Evolutionary conservation across 1,139 yeast genomes (phyloP), one percentile per base, ranked within the genome.

Genomic region (Suhomyces coccinellae): DNA sequence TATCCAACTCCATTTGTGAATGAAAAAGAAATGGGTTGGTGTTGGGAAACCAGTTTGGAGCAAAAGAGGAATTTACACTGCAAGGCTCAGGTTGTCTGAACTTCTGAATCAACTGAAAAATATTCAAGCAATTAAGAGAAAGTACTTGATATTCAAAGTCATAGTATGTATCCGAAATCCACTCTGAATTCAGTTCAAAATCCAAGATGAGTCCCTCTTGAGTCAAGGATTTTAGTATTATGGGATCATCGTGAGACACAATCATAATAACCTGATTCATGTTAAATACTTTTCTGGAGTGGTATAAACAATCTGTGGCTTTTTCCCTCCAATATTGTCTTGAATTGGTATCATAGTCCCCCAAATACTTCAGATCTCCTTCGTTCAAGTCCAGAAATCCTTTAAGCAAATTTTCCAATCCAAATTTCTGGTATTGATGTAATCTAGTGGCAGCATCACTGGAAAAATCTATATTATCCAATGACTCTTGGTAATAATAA

Each of bases 391-490:
- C 63, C 1, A 45, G 36, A 4, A 61, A 52, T 0, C 77, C 77
- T 48, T 67, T 69, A 33, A 79, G 49, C 3, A 79, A 50, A 61
- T 77, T 75, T 17, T 66, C 58, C 0, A 63, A 54, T 0, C 64
- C 62, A 4, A 68, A 33, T 10, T 56, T 52, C 46, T n/a, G n/a
- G 29, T 12, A 8, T 12, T 14, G 24, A 4, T 77, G 72, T 39
- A 82, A 51, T 0, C 52, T 43, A 35, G 64, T 63, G 2, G 80
- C 65, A 30, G 73, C 55, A 1, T 56, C 56, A 0, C 77, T 63
- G 11, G 73, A 69, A 49, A 79, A 83, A n/a, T 73, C 73, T 67
- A 74, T 69, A 1, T 79, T 65, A 1, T 73, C 59, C 4, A 51
- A 50, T 3, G 52, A 54, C 30, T 69, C 75, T 41, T 67, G 60